phyloP scores from a whole-genome alignment of 768 basidiomycete genomes.

The Suillus decipiens region DNA sequence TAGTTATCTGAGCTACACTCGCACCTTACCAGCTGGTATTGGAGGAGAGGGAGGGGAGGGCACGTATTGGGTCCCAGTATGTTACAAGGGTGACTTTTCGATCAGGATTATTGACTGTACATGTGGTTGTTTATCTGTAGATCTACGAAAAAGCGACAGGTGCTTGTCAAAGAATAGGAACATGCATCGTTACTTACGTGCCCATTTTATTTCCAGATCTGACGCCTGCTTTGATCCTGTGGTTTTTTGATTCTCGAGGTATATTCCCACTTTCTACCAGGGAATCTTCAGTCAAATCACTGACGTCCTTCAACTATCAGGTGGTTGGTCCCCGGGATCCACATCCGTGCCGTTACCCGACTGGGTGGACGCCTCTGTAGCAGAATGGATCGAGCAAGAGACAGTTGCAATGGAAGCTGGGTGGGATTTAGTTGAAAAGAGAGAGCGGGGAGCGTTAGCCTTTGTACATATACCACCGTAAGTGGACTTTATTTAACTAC shows the following conservation, averaged over 20 bases:
- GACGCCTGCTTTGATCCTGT: slow-evolving; percentile 57
- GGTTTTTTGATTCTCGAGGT: slow-evolving; percentile 81
- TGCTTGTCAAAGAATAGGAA: slow-evolving; percentile 14
- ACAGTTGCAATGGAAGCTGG: slow-evolving; percentile 51
- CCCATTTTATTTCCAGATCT: slow-evolving; percentile 27
- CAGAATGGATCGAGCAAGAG: slow-evolving; percentile 59
- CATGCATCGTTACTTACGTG: no score
- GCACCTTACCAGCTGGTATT: slow-evolving; percentile 57
- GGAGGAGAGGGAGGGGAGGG: slow-evolving; percentile 65
- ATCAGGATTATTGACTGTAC: not conserved
- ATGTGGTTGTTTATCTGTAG: not conserved
- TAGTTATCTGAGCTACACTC: slow-evolving; percentile 62
- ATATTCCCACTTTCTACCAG: not conserved
- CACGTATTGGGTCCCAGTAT: slow-evolving; percentile 78
- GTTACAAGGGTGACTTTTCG: not conserved
- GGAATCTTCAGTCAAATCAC: not conserved
- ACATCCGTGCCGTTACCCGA: slow-evolving; percentile 44
- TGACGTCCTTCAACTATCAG: slow-evolving; percentile 26
- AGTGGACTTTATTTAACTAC: slow-evolving; percentile 23
- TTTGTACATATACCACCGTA: slow-evolving; percentile 81
- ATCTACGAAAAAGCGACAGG: slow-evolving; percentile 37
- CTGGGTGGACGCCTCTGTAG: slow-evolving; percentile 69
- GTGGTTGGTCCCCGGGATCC: slow-evolving; percentile 48
- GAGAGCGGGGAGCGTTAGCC: slow-evolving; percentile 52
- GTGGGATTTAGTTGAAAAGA: slow-evolving; percentile 55